Evolutionary conservation across 2,329 filamentous ascomycete species (phyloP).

Genomic region (Aulographum hederae): DNA sequence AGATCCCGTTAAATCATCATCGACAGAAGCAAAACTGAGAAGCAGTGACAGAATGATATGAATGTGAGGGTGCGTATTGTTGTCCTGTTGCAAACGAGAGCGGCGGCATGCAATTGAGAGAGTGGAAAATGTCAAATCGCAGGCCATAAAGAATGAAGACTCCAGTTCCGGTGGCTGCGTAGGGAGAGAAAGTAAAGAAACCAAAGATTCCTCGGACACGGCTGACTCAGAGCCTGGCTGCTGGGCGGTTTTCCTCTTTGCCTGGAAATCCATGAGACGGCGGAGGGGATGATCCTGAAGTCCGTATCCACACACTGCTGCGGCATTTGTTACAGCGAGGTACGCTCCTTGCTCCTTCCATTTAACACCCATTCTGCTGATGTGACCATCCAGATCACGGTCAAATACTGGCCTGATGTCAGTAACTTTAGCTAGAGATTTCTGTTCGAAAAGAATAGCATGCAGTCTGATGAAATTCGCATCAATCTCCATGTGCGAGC

Average conservation of each 20-base stretch:
- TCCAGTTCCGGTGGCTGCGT: background rate
- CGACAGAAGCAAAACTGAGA: background rate
- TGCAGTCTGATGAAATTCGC: conserved; percentile 44
- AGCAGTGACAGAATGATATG: background rate
- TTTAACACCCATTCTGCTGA: conserved; percentile 29
- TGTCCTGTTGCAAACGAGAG: too few species aligned
- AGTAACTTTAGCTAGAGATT: conserved; percentile 28
- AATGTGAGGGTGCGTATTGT: background rate
- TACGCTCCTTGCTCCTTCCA: conserved; percentile 41
- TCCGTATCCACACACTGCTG: conserved; percentile 35
- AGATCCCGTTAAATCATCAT: background rate
- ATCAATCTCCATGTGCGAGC: conserved; percentile 29
- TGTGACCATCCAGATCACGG: conserved; percentile 35
- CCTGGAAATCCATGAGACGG: conserved; percentile 17
- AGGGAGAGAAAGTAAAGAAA: background rate
- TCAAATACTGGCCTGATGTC: conserved; percentile 31
- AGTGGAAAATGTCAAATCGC: background rate
- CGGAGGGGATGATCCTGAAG: conserved; percentile 28
- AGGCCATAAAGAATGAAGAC: background rate
- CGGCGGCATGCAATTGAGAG: background rate
- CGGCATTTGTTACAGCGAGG: conserved; percentile 38
- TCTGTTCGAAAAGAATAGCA: conserved; percentile 42
- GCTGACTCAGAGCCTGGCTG: conserved; percentile 5
- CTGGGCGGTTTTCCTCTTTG: conserved; percentile 10
- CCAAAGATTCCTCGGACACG: background rate